Conservation (phyloP, 2,329 filamentous ascomycete genomes). For the Curvularia hawaiiensis region DNA sequence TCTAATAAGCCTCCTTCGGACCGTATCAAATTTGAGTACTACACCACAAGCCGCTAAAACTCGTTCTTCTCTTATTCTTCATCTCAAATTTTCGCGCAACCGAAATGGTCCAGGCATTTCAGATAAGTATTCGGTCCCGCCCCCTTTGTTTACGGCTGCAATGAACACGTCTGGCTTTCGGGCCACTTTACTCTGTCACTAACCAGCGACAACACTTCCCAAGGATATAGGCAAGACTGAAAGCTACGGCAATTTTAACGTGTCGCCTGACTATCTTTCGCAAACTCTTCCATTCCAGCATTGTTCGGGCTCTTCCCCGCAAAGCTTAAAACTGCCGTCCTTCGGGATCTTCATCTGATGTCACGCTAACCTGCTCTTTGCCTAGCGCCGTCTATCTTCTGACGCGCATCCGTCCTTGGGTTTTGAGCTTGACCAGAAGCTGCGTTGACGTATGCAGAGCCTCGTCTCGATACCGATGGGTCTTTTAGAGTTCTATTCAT, state of each 20-base stretch:
- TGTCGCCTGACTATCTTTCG: conserved; percentile 20
- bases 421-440: conserved; percentile 3
- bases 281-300: conserved; percentile 24
- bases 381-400: conserved; percentile 37
- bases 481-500: background rate
- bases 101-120: background rate
- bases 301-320: conserved; percentile 23
- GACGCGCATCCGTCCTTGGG: conserved; percentile 36
- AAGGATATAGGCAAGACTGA: background rate
- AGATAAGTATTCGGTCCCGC: background rate
- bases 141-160: background rate
- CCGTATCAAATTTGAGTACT: conserved; percentile 32
- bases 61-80: background rate
- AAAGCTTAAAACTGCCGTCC: conserved; percentile 8
- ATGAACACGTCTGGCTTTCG: background rate
- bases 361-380: conserved; percentile 20
- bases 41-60: background rate
- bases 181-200: conserved; percentile 1
- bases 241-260: background rate
- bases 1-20: conserved; percentile 20
- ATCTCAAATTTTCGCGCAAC: background rate
- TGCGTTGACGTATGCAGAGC: conserved; percentile 11
- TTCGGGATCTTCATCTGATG: conserved; percentile 15
- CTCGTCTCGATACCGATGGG: conserved; percentile 37
- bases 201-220: background rate